Base-by-base conservation (phyloP, 2,329 filamentous ascomycete species). In the Gaeumannomyces sp. region DNA sequence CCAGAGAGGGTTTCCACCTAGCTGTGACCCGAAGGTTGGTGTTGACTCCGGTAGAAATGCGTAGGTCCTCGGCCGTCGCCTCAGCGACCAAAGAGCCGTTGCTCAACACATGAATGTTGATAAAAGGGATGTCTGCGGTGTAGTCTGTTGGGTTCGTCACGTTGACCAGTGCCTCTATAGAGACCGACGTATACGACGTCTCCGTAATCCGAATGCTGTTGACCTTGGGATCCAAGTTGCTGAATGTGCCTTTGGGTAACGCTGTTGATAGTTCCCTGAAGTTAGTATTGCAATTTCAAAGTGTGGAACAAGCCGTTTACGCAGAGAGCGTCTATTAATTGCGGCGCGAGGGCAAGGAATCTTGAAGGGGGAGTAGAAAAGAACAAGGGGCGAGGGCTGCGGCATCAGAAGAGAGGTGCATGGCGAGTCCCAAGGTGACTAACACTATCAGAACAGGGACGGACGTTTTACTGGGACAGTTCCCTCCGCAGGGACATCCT, bases 141-240 rank as follows among this genome's bases (percentile, higher is more conserved):
- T 98, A 97, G 4, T 88, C 84, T 0, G 93, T 96, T 1, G 94
- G 93, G 72, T 99, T 99, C 4, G 91, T 96, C 66, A 97, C 83
- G 73, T 95, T 96, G 71, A 96, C 82, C 56, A 81, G 77, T 19
- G 91, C 90, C 71, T 87, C 81, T 50, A 98, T 78, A 27, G 84
- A 86, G 60, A 97, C 80, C 4, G 90, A 90, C 3, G 86, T 86
- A 50, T 83, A 79, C 1, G 89, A 89, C 0, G 93, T 96, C 65
- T 90, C 86, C 57, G 90, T 73, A 65, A 98, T 86, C 68, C 84
- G 83, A 50, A 98, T 77, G 67, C 89, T 86, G 65, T 87, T 86
- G 65, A 97, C 80, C 70, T 87, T 84, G 22, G 92, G 91, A 66
- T 74, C 79, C 67, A 83, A 77, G 50, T 75, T 75, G 61, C 74